Percentiles rank a stretch among this genome's conserved stretches.
Evolutionary conservation across 257 asterid genomes (phyloP).

Genomic region (Rhazya stricta): DNA sequence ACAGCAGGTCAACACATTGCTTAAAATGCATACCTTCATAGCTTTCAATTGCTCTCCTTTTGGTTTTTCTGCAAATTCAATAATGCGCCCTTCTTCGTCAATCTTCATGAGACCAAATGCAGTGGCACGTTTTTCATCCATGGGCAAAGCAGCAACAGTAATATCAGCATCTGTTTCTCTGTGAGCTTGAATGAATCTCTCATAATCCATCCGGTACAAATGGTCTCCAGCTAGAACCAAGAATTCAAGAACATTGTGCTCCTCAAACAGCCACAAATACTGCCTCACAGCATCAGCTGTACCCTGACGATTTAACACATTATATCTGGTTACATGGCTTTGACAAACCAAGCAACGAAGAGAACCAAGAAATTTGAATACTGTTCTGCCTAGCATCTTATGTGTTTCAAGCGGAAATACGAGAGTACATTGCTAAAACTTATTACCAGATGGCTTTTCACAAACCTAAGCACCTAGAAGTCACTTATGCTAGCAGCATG

Average conservation of each 20-base stretch:
- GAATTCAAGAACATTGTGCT: conserved; percentile 79
- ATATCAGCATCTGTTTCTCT: conserved; percentile 98
- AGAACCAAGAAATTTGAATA: conserved; percentile 10
- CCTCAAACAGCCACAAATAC: conserved; percentile 87
- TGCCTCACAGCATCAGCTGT: conserved; percentile 99
- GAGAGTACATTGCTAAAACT: neutral
- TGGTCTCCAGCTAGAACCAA: conserved; percentile 94
- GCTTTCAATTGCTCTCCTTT: conserved; percentile 84
- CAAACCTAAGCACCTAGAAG: conserved; percentile 1
- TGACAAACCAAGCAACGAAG: neutral
- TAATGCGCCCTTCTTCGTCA: conserved; percentile 92
- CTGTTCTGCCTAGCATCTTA: neutral
- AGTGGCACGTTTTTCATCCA: conserved; percentile 96
- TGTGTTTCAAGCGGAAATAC: neutral
- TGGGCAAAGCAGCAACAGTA: conserved; percentile 93
- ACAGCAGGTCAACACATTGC: conserved; percentile 1
- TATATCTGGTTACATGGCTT: conserved; percentile 10
- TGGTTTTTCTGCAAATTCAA: conserved; percentile 91
- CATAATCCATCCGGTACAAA: conserved; percentile 90
- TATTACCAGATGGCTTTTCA: neutral
- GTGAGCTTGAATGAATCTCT: conserved; percentile 90
- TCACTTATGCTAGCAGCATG: neutral
- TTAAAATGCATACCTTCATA: conserved; percentile 50
- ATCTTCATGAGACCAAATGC: conserved; percentile 95
- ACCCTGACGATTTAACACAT: conserved; percentile 45